Percentiles rank a stretch among this genome's conserved stretches.
phyloP scores from a whole-genome alignment of 1,284 basidiomycete species.

The Melampsora americana region DNA sequence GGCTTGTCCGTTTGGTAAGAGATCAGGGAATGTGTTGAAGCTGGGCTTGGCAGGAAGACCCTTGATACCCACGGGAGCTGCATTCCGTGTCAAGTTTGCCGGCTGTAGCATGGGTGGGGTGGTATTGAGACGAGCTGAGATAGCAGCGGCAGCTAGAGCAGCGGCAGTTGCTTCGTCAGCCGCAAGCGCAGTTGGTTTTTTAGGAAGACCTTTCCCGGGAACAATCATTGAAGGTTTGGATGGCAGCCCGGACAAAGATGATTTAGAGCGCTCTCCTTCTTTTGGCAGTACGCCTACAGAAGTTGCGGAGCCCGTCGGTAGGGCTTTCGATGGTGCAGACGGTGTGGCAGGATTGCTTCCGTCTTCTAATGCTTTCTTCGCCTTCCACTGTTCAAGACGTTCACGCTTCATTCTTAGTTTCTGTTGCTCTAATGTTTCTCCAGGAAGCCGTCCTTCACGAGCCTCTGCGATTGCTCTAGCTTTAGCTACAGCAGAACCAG shows the following conservation, averaged over 20 bases:
- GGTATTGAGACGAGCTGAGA: slow-evolving; percentile 40
- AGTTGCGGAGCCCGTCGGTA: slow-evolving; percentile 1
- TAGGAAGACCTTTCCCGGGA: slow-evolving; percentile 33
- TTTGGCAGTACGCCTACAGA: not conserved
- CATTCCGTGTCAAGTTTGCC: slow-evolving; percentile 32
- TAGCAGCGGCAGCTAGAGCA: slow-evolving; percentile 39
- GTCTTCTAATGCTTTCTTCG: slow-evolving; percentile 38
- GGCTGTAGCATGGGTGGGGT: slow-evolving; percentile 29
- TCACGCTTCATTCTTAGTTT: slow-evolving; percentile 43
- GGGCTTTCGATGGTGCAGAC: slow-evolving; percentile 2
- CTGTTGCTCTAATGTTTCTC: slow-evolving; percentile 44
- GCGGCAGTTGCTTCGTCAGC: slow-evolving; percentile 42
- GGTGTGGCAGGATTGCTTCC: slow-evolving; percentile 15
- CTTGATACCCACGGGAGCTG: slow-evolving; percentile 41
- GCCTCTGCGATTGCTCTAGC: slow-evolving; percentile 40
- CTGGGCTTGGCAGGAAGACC: slow-evolving; percentile 41
- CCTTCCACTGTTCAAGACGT: slow-evolving; percentile 44
- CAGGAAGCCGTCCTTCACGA: slow-evolving; percentile 43
- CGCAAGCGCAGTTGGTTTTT: slow-evolving; percentile 30
- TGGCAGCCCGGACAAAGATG: not conserved
- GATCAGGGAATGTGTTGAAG: slow-evolving; percentile 33
- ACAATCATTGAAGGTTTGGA: not conserved
- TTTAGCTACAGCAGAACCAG: slow-evolving; percentile 33
- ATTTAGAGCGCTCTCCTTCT: not conserved
- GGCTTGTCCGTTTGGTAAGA: slow-evolving; percentile 12